phyloP scores from a whole-genome alignment of 2,329 filamentous ascomycete species.

The Lasiodiplodia gonubiensis region DNA sequence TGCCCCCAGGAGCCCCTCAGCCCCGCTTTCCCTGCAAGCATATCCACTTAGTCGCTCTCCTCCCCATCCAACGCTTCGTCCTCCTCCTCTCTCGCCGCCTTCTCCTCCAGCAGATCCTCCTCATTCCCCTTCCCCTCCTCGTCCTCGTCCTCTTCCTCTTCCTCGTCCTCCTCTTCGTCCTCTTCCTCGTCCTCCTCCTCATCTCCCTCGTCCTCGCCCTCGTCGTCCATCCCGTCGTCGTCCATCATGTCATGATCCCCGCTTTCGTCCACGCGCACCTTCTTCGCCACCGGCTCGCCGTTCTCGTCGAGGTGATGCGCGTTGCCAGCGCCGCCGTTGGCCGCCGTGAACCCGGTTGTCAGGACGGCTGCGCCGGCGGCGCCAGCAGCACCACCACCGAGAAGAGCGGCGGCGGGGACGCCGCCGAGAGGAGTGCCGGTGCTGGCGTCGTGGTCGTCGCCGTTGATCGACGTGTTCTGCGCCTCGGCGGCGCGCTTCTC shows the following conservation, averaged over 20 bases:
- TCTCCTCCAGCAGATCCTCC: constrained; percentile 55
- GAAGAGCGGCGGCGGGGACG: neutral
- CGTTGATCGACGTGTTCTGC: neutral
- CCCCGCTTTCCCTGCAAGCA: too few species aligned
- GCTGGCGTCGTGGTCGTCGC: neutral
- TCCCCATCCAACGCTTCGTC: constrained; percentile 63
- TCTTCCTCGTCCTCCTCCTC: constrained; percentile 54
- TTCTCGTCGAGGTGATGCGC: constrained; percentile 17
- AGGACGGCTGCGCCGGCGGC: constrained; percentile 10
- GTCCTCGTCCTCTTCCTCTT: constrained; percentile 59
- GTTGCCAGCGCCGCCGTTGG: neutral
- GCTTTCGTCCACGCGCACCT: constrained; percentile 34
- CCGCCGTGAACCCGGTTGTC: neutral
- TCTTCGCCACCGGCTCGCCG: constrained; percentile 27
- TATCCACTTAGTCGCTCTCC: constrained; percentile 43
- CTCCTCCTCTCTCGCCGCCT: constrained; percentile 51
- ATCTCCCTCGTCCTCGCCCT: constrained; percentile 50
- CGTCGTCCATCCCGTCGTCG: constrained; percentile 49
- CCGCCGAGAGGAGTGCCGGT: neutral
- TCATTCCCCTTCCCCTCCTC: constrained; percentile 62
- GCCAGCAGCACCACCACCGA: neutral
- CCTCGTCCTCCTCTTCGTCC: constrained; percentile 53
- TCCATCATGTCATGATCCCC: constrained; percentile 42
- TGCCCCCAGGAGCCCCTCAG: neutral
- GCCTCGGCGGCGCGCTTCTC: constrained; percentile 56